Base-by-base conservation (phyloP, 805 yeast species). In the Starmerella floricola region DNA sequence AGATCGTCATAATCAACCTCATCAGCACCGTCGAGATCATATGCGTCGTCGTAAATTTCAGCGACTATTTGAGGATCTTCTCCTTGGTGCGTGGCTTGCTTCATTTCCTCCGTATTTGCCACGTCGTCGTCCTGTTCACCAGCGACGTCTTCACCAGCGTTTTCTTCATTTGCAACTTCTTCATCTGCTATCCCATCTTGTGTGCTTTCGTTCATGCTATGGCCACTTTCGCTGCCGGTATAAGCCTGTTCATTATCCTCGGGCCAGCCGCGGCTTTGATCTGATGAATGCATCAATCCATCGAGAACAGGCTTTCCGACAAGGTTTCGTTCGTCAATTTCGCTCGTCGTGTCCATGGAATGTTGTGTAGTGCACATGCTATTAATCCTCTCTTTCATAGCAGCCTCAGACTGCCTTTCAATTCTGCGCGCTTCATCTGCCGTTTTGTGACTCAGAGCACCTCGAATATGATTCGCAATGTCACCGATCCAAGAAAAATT, bases 401-500 rank as follows among this genome's bases (percentile, higher is more conserved):
- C 41, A 2, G 18, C 24, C 18, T 46, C 44, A 2, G 46, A 42
- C 34, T 46, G 46, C n/a, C 41, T 29, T 12, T 41, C 38, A n/a
- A 47, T 37, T 12, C 15, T 31, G 2, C 27, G 36, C 8, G 21
- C 34, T 19, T 44, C 49, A 8, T 31, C 44, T 1, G 23, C 31
- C n/a, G 33, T 41, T 5, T 36, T 32, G 6, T 35, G 34, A 27
- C 23, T 12, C 29, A 46, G 34, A 6, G 38, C 39, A 13, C 24
- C 27, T n/a, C 45, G 42, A 12, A 36, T 39, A 11, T 34, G 42
- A 13, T 37, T 20, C 10, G 41, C 44, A 18, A 45, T 30, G 26
- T 35, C 31, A 13, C 41, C 36, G 11, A 44, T 20, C 51, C 49
- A 47, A 4, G 46, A 35, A 36, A 46, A 41, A 20, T 47, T 31